Evolutionary conservation across 345 rosid species (phyloP).

Genomic region (Mangifera indica): DNA sequence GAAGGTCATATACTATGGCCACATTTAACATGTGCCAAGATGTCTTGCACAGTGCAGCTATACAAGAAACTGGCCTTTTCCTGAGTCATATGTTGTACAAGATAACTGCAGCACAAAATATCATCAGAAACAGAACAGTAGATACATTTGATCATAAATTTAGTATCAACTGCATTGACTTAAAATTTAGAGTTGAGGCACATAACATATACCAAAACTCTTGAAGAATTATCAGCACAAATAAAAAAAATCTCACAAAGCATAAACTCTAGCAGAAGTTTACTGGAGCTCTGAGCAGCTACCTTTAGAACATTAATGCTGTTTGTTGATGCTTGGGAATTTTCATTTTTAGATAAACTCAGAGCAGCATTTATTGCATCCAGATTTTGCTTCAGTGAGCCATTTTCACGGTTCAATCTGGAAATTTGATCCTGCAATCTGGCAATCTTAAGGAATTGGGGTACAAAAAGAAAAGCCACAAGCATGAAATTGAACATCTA

Average conservation of each 20-base stretch:
- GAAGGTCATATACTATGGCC: conserved; percentile 11
- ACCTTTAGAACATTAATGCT: conserved; percentile 41
- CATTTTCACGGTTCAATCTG: conserved; percentile 81
- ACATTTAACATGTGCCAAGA: conserved; percentile 10
- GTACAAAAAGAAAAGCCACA: neutral
- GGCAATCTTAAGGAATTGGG: conserved; percentile 7
- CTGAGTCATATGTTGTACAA: conserved; percentile 4
- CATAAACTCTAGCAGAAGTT: neutral
- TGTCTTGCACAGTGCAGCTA: neutral
- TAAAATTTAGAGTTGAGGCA: neutral
- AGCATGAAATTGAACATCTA: neutral
- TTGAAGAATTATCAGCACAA: neutral
- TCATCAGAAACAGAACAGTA: conserved; percentile 14
- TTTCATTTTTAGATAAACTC: conserved; percentile 48
- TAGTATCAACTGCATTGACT: conserved; percentile 5
- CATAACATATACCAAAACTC: neutral
- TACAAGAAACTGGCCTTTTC: conserved; percentile 11
- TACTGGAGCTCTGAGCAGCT: conserved; percentile 9
- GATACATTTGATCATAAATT: neutral
- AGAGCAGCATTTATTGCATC: conserved; percentile 53
- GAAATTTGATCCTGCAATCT: conserved; percentile 64
- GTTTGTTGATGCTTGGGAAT: conserved; percentile 41
- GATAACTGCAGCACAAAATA: conserved; percentile 18
- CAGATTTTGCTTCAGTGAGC: conserved; percentile 69
- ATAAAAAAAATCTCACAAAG: neutral